Conservation (phyloP, 2,329 filamentous ascomycete species). For the Alternaria atra region DNA sequence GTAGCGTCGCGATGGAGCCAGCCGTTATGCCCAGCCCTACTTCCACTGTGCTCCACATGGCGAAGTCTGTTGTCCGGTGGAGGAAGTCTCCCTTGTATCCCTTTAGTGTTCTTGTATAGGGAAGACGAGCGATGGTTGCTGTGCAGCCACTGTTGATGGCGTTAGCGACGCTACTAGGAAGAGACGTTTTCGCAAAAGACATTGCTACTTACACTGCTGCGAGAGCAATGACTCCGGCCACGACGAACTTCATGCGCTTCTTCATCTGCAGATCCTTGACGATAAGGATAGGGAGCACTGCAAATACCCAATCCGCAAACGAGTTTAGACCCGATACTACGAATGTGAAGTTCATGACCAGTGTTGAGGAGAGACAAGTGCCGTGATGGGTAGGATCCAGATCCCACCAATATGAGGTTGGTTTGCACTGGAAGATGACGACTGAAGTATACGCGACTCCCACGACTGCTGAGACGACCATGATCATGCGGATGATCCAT, state of each 20-base stretch:
- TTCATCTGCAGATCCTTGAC: constrained; percentile 66
- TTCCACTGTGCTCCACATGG: constrained; percentile 44
- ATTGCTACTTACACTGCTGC: constrained; percentile 44
- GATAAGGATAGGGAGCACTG: constrained; percentile 55
- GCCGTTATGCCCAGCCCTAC: constrained; percentile 41
- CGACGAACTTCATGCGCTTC: constrained; percentile 59
- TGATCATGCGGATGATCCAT: constrained; percentile 57
- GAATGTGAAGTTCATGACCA: constrained; percentile 63
- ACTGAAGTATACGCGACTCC: constrained; percentile 61
- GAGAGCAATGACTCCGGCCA: constrained; percentile 63
- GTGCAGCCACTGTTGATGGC: constrained; percentile 51
- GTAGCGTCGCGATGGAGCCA: constrained; percentile 39
- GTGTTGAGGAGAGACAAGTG: constrained; percentile 51
- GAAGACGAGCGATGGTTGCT: constrained; percentile 41
- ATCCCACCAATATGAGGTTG: constrained; percentile 61
- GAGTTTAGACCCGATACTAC: constrained; percentile 38
- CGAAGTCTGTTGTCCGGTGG: constrained; percentile 41
- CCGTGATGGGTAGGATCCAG: constrained; percentile 47
- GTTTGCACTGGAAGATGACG: constrained; percentile 61
- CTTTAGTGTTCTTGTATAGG: constrained; percentile 37
- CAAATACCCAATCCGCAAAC: constrained; percentile 43
- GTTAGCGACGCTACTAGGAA: no score
- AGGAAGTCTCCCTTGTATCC: constrained; percentile 43
- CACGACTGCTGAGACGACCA: constrained; percentile 55
- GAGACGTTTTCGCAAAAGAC: no score